phyloP scores from a whole-genome alignment of 192 early-diverging fungal species.

The Kappamyces sp. region DNA sequence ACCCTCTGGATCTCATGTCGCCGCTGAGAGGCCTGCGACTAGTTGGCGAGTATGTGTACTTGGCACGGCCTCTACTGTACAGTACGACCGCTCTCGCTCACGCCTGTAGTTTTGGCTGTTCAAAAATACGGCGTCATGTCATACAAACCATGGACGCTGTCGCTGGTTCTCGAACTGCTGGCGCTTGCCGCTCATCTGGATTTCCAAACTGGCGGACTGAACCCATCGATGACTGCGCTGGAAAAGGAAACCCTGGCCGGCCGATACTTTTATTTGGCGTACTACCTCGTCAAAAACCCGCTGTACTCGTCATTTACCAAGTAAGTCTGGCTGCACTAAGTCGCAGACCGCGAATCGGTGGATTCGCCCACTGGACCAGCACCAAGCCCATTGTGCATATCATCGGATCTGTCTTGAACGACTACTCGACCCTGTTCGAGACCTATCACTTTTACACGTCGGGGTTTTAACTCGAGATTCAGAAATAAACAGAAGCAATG shows the following conservation, averaged over 20 bases:
- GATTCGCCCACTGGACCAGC: neutral
- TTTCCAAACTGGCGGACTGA: conserved; percentile 4
- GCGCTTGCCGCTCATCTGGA: neutral
- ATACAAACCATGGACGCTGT: conserved; percentile 82
- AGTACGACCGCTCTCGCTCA: conserved; percentile 33
- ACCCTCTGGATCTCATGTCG: conserved; percentile 65
- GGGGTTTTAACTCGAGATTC: conserved; percentile 15
- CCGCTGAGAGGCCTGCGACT: conserved; percentile 43
- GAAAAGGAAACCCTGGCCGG: conserved; percentile 75
- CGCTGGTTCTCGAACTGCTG: conserved; percentile 60
- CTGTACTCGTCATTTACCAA: conserved; percentile 75
- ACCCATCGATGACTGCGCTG: conserved; percentile 40
- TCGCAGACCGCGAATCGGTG: neutral
- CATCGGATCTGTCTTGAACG: conserved; percentile 23
- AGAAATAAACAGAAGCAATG: conserved; percentile 5
- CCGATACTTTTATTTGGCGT: conserved; percentile 66
- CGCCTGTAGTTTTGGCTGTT: conserved; percentile 58
- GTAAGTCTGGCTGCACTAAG: conserved; percentile 33
- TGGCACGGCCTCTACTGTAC: conserved; percentile 80
- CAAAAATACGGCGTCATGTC: conserved; percentile 63
- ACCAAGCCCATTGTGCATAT: conserved; percentile 11
- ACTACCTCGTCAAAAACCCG: conserved; percentile 78
- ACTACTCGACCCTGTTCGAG: conserved; percentile 89
- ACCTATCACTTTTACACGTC: conserved; percentile 84
- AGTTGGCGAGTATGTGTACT: conserved; percentile 72